Base-by-base conservation (phyloP, 306 rosid genomes). In the Senna siamea region DNA sequence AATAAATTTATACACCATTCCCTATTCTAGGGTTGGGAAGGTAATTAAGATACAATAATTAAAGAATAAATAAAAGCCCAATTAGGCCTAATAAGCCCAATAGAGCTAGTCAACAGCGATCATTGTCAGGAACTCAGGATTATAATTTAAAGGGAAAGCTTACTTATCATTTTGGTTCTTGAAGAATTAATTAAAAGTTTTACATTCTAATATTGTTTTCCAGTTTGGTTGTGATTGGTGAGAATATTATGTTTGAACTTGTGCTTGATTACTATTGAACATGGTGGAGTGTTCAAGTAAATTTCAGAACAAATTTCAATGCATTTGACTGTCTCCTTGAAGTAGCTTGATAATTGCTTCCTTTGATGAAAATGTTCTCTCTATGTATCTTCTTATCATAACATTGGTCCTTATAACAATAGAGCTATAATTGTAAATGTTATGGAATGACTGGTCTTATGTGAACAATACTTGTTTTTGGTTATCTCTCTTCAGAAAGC, bases 351-450 rank as follows among this genome's bases (percentile, higher is more conserved):
- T 23, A 22, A 28, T 70, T 55, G 19, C 19, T n/a, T 63, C 41
- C 69, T 41, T 51, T 20, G 12, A 72, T 56, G 28, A 48, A 55
- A 61, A 47, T 23, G 28, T 51, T 69, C 50, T 66, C 50, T 81
- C 37, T 41, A 9, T 66, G 70, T 62, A 10, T 68, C 37, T 59
- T 3, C 6, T 47, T 52, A 51, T 41, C 37, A 37, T 14, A 22
- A 47, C 69, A 43, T 69, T 63, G 43, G 41, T 79, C 43, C 50
- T 65, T 40, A 53, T 47, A 22, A 30, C 15, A 55, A 48, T 69
- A 15, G 56, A 28, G 52, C 66, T 56, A 70, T 65, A 48, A 76
- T 80, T 69, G 48, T 63, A 55, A 17, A 2, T 47, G 35, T 63
- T 18, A 19, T 48, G 76, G 51, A 34, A 69, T 70, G 23, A 48